phyloP scores from a whole-genome alignment of 345 rosid species.

The Brassica rapa region DNA sequence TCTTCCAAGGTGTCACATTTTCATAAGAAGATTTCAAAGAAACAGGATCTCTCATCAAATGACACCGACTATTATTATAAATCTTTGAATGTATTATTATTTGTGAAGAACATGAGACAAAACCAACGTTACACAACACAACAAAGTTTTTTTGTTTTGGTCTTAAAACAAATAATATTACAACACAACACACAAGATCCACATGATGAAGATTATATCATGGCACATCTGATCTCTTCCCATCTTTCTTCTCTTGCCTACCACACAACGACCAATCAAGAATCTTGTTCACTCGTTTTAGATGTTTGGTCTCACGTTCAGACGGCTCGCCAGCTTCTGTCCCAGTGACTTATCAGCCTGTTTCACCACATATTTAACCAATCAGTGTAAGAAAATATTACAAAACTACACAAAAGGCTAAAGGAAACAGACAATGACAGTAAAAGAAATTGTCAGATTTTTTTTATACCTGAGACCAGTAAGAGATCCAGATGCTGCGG shows the following conservation, averaged over 20 bases:
- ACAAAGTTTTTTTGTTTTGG: neutral
- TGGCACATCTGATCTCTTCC: conserved; percentile 22
- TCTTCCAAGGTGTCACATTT: neutral
- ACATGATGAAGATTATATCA: conserved; percentile 30
- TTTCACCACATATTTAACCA: conserved; percentile 11
- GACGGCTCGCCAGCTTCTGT: conserved; percentile 45
- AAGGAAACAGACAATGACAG: neutral
- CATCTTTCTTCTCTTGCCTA: conserved; percentile 18
- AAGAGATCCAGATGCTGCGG: conserved; percentile 79
- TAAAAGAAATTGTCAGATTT: neutral
- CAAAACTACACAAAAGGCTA: neutral
- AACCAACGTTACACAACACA: conserved; percentile 29
- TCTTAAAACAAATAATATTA: conserved; percentile 29
- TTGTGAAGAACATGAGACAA: conserved; percentile 32
- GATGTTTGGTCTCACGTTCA: conserved; percentile 44
- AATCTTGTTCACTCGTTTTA: conserved; percentile 30
- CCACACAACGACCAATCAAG: conserved; percentile 40
- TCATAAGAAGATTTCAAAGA: neutral
- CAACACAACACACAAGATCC: conserved; percentile 38
- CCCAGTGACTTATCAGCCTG: conserved; percentile 48
- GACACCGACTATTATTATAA: conserved; percentile 1
- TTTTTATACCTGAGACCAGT: conserved; percentile 68
- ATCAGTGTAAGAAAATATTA: neutral
- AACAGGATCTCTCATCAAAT: neutral
- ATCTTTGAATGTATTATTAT: conserved; percentile 34